phyloP scores from a whole-genome alignment of 768 basidiomycete species.

The Coprinopsis marcescibilis region DNA sequence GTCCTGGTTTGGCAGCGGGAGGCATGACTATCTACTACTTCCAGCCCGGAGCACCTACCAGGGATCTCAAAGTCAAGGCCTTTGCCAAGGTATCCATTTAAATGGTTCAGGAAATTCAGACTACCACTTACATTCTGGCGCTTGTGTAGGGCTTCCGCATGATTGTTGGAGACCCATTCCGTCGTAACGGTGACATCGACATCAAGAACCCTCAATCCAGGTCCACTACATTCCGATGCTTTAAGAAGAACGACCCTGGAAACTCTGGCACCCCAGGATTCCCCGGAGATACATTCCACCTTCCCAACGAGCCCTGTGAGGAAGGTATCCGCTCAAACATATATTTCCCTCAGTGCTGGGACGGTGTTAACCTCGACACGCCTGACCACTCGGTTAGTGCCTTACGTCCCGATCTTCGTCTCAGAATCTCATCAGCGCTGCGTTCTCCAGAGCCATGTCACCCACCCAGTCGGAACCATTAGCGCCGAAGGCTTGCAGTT shows the following conservation, averaged over 20 bases:
- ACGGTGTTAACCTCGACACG: slow-evolving; percentile 18
- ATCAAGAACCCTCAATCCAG: slow-evolving; percentile 10
- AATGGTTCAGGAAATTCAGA: not conserved
- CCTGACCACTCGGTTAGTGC: slow-evolving; percentile 15
- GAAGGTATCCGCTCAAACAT: slow-evolving; percentile 20
- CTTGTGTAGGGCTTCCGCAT: slow-evolving; percentile 18
- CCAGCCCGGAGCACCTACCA: slow-evolving; percentile 10
- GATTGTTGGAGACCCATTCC: slow-evolving; percentile 17
- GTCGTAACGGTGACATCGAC: slow-evolving; percentile 11
- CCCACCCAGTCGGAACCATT: slow-evolving; percentile 13
- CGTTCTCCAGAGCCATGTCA: slow-evolving; percentile 14
- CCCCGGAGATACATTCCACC: slow-evolving; percentile 14
- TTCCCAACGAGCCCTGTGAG: slow-evolving; percentile 14
- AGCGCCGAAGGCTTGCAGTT: slow-evolving; percentile 1
- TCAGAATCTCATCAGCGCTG: not conserved
- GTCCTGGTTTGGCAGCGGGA: slow-evolving; percentile 7
- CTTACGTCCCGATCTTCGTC: not conserved
- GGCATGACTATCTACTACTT: slow-evolving; percentile 13
- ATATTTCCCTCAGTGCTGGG: slow-evolving; percentile 20
- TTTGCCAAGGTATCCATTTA: slow-evolving; percentile 8
- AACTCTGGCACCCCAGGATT: slow-evolving; percentile 14
- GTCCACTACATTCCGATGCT: slow-evolving; percentile 18
- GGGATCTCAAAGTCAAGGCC: slow-evolving; percentile 9
- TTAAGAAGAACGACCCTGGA: slow-evolving; percentile 14
- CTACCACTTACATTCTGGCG: not conserved